Conservation (phyloP, 2,329 filamentous ascomycete species). For the Cyclaneusma minus region DNA sequence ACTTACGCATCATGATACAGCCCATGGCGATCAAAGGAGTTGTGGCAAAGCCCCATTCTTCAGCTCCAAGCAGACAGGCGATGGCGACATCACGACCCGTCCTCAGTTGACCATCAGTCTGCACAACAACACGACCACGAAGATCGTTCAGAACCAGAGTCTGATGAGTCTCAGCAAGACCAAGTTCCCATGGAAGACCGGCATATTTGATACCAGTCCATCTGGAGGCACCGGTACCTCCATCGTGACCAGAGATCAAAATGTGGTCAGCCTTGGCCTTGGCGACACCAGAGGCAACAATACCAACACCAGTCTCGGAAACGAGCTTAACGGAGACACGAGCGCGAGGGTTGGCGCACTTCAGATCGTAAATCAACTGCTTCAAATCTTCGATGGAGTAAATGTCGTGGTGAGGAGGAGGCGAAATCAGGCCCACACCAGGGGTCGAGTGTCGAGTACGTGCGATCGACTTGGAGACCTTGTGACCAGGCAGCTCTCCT, state of each 20-base stretch:
- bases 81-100: constrained; percentile 91
- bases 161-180: constrained; percentile 93
- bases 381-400: constrained; percentile 98
- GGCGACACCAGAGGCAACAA: constrained; percentile 91
- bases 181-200: constrained; percentile 89
- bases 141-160: constrained; percentile 92
- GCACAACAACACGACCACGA: constrained; percentile 85
- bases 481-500: constrained; percentile 92
- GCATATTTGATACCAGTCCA: constrained; percentile 99
- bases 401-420: constrained; percentile 93
- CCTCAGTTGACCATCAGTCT: constrained; percentile 87
- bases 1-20: constrained; percentile 87
- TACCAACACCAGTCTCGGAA: constrained; percentile 92
- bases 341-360: constrained; percentile 86
- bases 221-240: constrained; percentile 87
- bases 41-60: constrained; percentile 95
- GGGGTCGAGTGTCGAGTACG: constrained; percentile 91
- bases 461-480: constrained; percentile 87
- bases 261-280: constrained; percentile 98
- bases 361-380: constrained; percentile 93
- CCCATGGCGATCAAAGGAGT: constrained; percentile 93
- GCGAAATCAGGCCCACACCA: constrained; percentile 89
- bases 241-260: constrained; percentile 89
- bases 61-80: constrained; percentile 87
- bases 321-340: constrained; percentile 95